Evolutionary conservation across 2,329 filamentous ascomycete genomes (phyloP), one percentile per base, ranked within the genome.

Genomic region (Colletotrichum sp.): DNA sequence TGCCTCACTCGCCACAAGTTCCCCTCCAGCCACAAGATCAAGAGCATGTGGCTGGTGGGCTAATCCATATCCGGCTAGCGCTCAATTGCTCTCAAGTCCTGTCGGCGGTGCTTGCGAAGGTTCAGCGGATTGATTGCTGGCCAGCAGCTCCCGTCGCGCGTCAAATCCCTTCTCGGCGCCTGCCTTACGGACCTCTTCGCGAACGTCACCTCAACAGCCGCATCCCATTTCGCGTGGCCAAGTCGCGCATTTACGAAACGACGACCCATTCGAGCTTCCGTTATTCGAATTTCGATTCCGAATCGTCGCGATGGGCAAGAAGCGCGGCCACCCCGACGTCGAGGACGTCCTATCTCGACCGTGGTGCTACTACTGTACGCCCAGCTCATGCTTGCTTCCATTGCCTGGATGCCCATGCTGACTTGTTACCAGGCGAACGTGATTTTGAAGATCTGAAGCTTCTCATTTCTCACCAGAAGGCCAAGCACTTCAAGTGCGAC

Each of bases 401-500:
- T 13, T 16, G 6, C 26, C 13, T 34, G 28, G 34, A 68, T 24
- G 30, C 64, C 63, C 30, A 26, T 70, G 61, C 77, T 82, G 73
- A 81, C 83, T 81, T 55, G 16, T 21, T 24, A 26, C 38, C 71
- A 93, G 92, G 92, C 86, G 97, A 99, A 86, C 94, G 96, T 87
- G 96, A 99, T 86, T 99, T 99, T 84, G 96, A 99, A 85, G 97
- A 99, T 84, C 86, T 98, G 63, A 98, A 98, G 88, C 96, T 99
- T 80, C 92, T 99, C 78, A 98, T 98, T 80, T 96, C 95, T 74
- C 97, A 99, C 85, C 97, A 99, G 83, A 99, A 98, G 84, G 96
- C 96, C n/a, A 99, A 99, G 86, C 97, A 99, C 85, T 99, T 98
- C 90, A 98, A 98, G 86, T 99, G 97, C 87, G 95, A 98, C 80